Conservation (phyloP, 2,329 filamentous ascomycete species). For the Colletotrichum filicis region DNA sequence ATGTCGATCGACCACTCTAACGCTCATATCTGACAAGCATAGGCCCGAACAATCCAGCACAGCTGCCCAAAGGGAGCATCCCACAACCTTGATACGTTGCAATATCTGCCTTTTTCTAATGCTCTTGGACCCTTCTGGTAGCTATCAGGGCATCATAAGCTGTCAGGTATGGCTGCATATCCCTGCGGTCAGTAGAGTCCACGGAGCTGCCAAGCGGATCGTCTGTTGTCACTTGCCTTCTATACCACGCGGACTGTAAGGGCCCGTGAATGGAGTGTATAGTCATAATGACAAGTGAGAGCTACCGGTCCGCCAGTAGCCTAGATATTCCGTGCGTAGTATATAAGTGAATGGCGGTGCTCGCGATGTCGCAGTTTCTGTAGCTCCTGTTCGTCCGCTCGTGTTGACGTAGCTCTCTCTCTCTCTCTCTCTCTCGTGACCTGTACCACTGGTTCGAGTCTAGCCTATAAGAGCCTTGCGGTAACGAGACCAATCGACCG, state of each 20-base stretch:
- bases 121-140: not conserved
- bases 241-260: not conserved
- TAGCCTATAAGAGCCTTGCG: not conserved
- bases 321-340: not conserved
- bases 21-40: constrained; percentile 16
- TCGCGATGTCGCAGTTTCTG: not conserved
- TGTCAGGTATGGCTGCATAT: not conserved
- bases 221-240: constrained; percentile 14
- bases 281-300: not conserved
- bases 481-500: not conserved
- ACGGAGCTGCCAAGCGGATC: constrained; percentile 8
- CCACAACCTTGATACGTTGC: constrained; percentile 22
- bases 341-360: not conserved
- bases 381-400: not conserved
- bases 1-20: constrained; percentile 12
- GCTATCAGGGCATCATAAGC: not conserved
- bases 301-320: not conserved
- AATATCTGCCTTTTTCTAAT: constrained; percentile 15
- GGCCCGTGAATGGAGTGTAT: not conserved
- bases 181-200: constrained; percentile 2
- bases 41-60: constrained; percentile 8
- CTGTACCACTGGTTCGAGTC: not conserved
- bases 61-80: constrained; percentile 10
- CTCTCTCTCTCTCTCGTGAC: not conserved
- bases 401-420: not conserved